Evolutionary conservation across 176 grass and related monocot genomes (phyloP), one percentile per base, ranked within the genome.

Genomic region (Coix lacrymajobi): DNA sequence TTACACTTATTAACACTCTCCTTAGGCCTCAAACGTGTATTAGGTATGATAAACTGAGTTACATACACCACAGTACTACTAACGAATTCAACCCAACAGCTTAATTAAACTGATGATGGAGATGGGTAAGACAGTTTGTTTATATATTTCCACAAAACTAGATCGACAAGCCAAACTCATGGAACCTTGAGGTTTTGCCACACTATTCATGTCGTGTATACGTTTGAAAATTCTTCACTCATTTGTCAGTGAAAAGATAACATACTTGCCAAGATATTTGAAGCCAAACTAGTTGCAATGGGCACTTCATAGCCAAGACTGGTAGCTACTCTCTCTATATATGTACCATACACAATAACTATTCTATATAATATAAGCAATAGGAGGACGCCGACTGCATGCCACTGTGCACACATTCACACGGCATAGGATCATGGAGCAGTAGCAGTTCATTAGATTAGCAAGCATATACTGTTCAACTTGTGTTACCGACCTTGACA

Each of bases 251-350:
- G 25, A 31, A 48, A 46, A 72, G 11, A 30, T 30, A 32, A 1
- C 31, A 32, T 3, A 25, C 34, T 24, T 51, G 68, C 74, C 68
- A 71, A 44, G 57, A 78, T 64, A 37, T 79, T 79, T 58, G 60
- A 69, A 84, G 81, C 48, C 46, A 84, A 66, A 56, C 28, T 44
- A 60, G 69, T 75, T 80, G 62, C 69, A 44, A 69, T n/a, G n/a
- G n/a, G n/a, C 8, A 49, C 62, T 58, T 76, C 76, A 85, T 19
- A 62, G n/a, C 63, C 17, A 22, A 77, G 31, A 77, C 38, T 62
- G 52, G 51, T 31, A 52, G 15, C 39, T 34, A 24, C 11, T 44
- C 43, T 44, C 43, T n/a, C n/a, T n/a, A n/a, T n/a, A n/a, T 44
- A 44, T 41, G 43, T 44, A 44, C 43, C 43, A 44, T 44, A 44